Evolutionary conservation across 2,329 filamentous ascomycete genomes (phyloP), one percentile per base, ranked within the genome.

Genomic region (Neonectria ditissima): DNA sequence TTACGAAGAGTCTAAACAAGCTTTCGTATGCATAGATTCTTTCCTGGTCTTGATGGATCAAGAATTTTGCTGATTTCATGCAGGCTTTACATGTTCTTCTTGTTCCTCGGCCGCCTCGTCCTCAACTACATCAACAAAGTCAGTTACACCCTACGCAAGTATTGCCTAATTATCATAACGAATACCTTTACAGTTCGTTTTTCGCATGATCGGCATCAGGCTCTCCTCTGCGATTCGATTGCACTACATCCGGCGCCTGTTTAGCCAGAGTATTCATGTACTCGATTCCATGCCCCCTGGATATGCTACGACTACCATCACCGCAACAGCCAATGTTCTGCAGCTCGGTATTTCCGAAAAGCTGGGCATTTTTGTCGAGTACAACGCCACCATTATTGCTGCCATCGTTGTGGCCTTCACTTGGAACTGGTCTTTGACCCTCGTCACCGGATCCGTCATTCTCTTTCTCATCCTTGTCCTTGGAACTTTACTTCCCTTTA

Each of bases 21-120:
- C 79, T 85, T 62, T 77, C 86, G 76, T 84, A 72, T 70, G 81
- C 69, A 32, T 8, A 5, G 30, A 5, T 14, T 20, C n/a, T 16
- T 16, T 9, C 8, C 30, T n/a, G 7, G 16, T 16, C 26, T 32
- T 24, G 9, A 18, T 43, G 16, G 3, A 18, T 3, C n/a, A 5
- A 26, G 20, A 22, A 5, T 18, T 14, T 48, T 51, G 13, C 62
- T 68, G 20, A 61, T 22, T 4, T 45, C 44, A 18, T 28, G 24
- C 63, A 88, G 86, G 1, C 79, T 94, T 0, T 92, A 89, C 76
- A 88, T 93, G 71, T 85, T 93, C 58, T 87, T 88, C 59, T 80
- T 94, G 7, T 94, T 93, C 75, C 77, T 93, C 43, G 90, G 80
- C 14, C 87, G 90, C 51, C 89, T 92, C 68, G 73, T 80, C 18